A percentile compares a stretch with the other conserved stretches of the same genome.
Conservation (phyloP, 1,284 basidiomycete genomes). For the Moesziomyces globuligerus region DNA sequence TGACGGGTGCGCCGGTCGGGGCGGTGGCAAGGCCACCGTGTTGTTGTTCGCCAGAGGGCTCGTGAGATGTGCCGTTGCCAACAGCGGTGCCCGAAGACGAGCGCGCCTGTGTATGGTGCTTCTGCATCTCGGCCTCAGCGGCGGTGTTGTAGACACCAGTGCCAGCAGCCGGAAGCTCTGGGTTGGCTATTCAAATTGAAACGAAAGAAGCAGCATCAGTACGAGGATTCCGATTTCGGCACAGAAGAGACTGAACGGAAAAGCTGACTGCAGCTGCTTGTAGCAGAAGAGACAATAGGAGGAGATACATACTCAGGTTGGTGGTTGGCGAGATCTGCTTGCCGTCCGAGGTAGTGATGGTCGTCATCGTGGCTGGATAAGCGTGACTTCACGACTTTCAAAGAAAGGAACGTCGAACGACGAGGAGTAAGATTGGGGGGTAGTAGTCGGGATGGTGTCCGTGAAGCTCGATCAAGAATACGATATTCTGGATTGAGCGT, state of each 20-base stretch:
- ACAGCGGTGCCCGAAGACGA: constrained; percentile 18
- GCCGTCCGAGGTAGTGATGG: background rate
- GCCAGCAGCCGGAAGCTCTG: constrained; percentile 26
- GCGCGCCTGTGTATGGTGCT: background rate
- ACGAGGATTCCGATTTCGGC: background rate
- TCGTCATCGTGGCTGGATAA: constrained; percentile 11
- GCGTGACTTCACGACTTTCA: constrained; percentile 1
- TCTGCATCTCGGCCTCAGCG: constrained; percentile 4
- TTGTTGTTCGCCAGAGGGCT: constrained; percentile 10
- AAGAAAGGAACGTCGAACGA: background rate
- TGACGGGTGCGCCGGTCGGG: constrained; percentile 36
- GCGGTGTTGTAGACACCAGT: constrained; percentile 25
- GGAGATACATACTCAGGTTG: constrained; percentile 21
- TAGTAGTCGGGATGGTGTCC: too few species aligned
- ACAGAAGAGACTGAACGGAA: too few species aligned
- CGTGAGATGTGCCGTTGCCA: constrained; percentile 1
- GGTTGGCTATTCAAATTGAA: constrained; percentile 20
- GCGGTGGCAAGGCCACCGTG: constrained; percentile 28
- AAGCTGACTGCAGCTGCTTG: too few species aligned
- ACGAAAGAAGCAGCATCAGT: background rate
- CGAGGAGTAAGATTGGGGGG: background rate
- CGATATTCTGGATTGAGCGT: too few species aligned
- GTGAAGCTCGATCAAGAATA: too few species aligned
- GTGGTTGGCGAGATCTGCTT: constrained; percentile 28
- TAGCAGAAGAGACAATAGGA: background rate